These are phyloP conservation scores for Aspergillus terreus DNA, from an alignment of 2,329 filamentous ascomycete genomes.

Conservation along the genomic window DNA sequence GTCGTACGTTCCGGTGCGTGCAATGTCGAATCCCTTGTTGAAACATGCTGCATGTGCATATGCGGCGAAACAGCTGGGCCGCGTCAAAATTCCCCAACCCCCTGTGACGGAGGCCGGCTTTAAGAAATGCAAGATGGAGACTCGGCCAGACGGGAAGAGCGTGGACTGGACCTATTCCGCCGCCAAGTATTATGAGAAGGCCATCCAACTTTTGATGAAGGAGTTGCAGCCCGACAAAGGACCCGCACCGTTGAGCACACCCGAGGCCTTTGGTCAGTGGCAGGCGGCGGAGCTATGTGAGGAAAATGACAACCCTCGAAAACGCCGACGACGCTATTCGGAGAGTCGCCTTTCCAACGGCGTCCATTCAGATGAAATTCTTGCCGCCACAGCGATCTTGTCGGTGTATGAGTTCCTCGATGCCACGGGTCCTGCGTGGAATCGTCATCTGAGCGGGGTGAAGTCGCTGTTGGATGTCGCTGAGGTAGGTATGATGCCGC, in stretches of 20 bases:
- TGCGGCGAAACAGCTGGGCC: conserved; percentile 58
- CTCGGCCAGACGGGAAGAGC: conserved; percentile 46
- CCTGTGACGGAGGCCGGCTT: conserved; percentile 45
- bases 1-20: conserved; percentile 57
- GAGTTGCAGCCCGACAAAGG: conserved; percentile 38
- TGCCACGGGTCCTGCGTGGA: conserved; percentile 60
- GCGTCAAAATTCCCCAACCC: conserved; percentile 51
- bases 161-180: conserved; percentile 60
- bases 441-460: conserved; percentile 61
- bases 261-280: conserved; percentile 35
- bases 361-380: conserved; percentile 53
- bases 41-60: conserved; percentile 57
- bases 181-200: conserved; percentile 61
- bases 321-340: conserved; percentile 38
- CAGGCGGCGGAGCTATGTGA: conserved; percentile 31
- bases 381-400: conserved; percentile 63
- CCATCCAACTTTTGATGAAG: conserved; percentile 54
- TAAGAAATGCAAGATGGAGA: conserved; percentile 51
- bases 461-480: conserved; percentile 57
- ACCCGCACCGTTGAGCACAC: conserved; percentile 29
- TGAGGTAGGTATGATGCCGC: conserved; percentile 39
- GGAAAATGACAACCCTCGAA: conserved; percentile 39
- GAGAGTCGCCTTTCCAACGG: conserved; percentile 43
- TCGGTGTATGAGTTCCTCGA: conserved; percentile 68
- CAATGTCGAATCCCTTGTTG: conserved; percentile 46